Conservation (phyloP, 345 rosid genomes). For the Arabidopsis thaliana region DNA sequence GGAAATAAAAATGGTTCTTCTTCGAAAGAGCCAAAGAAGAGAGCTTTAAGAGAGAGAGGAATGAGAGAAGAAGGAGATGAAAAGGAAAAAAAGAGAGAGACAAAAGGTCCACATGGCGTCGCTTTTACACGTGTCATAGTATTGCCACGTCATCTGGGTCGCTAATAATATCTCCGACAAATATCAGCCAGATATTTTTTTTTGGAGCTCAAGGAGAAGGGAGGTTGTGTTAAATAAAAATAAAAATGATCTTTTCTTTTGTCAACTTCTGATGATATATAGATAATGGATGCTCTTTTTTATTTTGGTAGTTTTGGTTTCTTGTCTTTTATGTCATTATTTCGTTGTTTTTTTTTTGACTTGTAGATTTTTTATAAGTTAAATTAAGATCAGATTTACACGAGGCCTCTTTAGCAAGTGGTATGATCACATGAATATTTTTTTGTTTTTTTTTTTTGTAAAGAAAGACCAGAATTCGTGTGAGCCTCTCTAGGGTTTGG, state of each 20-base stretch:
- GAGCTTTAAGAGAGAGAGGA: constrained; percentile 1
- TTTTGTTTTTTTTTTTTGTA: not conserved
- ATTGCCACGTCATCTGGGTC: constrained; percentile 49
- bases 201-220: not conserved
- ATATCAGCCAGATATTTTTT: constrained; percentile 56
- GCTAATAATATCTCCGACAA: constrained; percentile 54
- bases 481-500: not conserved
- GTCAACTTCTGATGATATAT: not conserved
- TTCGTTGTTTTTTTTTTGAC: no score
- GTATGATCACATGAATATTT: not conserved
- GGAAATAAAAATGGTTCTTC: not conserved
- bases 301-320: not conserved
- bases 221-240: constrained; percentile 8
- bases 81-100: not conserved
- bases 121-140: constrained; percentile 62
- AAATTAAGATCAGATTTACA: constrained; percentile 23
- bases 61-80: constrained; percentile 1
- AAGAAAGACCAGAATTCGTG: no score
- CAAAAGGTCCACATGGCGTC: constrained; percentile 63
- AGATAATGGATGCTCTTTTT: constrained; percentile 3
- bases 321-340: not conserved
- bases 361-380: not conserved
- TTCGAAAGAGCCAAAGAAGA: constrained; percentile 2
- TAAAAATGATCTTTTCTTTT: not conserved
- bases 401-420: not conserved